Base-by-base conservation (phyloP, 2,329 filamentous ascomycete species). In the Zelopaecilomyces penicillatus region DNA sequence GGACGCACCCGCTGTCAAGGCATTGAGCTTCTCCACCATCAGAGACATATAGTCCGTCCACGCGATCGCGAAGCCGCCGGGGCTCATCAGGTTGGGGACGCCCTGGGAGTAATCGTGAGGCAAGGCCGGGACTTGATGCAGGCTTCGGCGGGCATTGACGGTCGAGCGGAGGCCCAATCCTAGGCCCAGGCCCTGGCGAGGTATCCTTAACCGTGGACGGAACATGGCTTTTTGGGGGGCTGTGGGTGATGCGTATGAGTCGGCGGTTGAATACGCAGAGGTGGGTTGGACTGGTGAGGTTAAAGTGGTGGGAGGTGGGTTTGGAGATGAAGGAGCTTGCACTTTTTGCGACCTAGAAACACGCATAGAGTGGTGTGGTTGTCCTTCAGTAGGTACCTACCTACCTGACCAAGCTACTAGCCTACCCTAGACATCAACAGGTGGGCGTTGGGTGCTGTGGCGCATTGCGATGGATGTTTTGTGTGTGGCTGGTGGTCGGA, bases 1-100 rank as follows among this genome's bases (percentile, higher is more conserved):
- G 12, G 45, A 67, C 74, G 54, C 74, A 89, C 90, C 89, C 51
- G 75, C 78, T 50, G 79, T 84, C 57, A 85, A 65, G 46, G 71
- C 66, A 65, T 94, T 94, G 62, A 97, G 75, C 65, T 85, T 85
- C 51, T 87, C 73, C 42, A 90, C 65, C 57, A 91, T 73, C 53
- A 84, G 67, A 33, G 69, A 61, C 74, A 95, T 89, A 69, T 96
- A 95, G 59, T 89, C 73, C 31, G 76, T 83, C 82, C 88, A 98
- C 41, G 89, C 82, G 44, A 87, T 75, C 45, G 83, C 68, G 65
- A 86, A 94, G 44, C 78, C 86, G 41, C 76, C 70, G 2, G 74
- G 64, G 30, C 82, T 82, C 60, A 95, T 73, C 49, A 97, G 73
- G 10, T 80, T 78, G n/a, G 80, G 76, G 5, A 95, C 72, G 47